These are phyloP conservation scores for Aquilaria agallochum DNA, from an alignment of 441 rosid genomes.

Conservation along the genomic window DNA sequence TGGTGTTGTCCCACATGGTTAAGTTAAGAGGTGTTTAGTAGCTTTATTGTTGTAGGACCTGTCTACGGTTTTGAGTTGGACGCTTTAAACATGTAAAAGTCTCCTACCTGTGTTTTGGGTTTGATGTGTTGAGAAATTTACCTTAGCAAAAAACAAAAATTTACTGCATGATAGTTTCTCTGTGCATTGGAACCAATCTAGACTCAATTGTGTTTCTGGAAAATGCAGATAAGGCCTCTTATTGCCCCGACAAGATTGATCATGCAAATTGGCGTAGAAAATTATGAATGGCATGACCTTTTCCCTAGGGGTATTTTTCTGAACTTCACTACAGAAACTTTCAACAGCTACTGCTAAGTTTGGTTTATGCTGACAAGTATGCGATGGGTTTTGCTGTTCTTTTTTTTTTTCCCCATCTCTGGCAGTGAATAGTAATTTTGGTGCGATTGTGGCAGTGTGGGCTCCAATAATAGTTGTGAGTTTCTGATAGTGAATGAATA, in stretches of 20 bases:
- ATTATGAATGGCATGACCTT: conserved; percentile 89
- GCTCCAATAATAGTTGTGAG: conserved; percentile 97
- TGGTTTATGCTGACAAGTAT: conserved; percentile 9
- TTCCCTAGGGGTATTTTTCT: conserved; percentile 69
- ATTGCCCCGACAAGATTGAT: conserved; percentile 83
- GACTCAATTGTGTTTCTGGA: not conserved
- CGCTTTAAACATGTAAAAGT: too few relatives aligned
- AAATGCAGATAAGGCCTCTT: conserved; percentile 87
- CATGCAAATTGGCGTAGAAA: conserved; percentile 66
- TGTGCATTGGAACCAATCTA: too few relatives aligned
- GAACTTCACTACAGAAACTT: conserved; percentile 7
- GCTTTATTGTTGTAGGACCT: too few relatives aligned
- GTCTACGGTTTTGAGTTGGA: too few relatives aligned
- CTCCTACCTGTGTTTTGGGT: too few relatives aligned
- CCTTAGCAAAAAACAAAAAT: too few relatives aligned
- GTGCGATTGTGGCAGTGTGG: conserved; percentile 96
- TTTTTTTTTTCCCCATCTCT: conserved; percentile 14
- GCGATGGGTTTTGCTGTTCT: conserved; percentile 1
- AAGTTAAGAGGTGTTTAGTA: too few relatives aligned
- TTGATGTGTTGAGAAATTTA: too few relatives aligned
- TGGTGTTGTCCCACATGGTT: too few relatives aligned
- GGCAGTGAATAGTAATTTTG: conserved; percentile 85
- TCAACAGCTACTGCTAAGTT: not conserved
- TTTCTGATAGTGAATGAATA: conserved; percentile 14
- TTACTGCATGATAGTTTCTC: too few relatives aligned